Evolutionary conservation across 2,329 filamentous ascomycete genomes (phyloP).

Genomic region (Talaromyces sp.): DNA sequence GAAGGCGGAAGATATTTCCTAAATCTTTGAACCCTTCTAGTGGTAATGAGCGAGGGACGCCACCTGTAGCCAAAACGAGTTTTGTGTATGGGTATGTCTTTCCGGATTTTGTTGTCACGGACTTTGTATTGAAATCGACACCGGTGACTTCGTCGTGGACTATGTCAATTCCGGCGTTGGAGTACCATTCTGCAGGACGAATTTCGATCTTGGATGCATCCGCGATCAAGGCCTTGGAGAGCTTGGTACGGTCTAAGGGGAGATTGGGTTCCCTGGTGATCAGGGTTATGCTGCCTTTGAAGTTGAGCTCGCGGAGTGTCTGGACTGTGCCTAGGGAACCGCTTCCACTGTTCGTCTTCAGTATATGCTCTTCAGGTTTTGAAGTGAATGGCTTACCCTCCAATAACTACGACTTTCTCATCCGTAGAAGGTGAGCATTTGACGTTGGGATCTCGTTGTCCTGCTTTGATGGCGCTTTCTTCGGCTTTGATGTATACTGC

Average conservation of each 20-base stretch:
- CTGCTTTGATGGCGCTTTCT: constrained; percentile 70
- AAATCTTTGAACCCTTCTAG: constrained; percentile 81
- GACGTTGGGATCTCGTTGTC: constrained; percentile 66
- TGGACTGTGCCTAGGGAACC: constrained; percentile 78
- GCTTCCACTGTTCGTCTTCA: constrained; percentile 56
- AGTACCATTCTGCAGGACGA: constrained; percentile 74
- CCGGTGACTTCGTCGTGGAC: constrained; percentile 59
- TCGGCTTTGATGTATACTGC: constrained; percentile 80
- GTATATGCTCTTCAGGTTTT: not conserved
- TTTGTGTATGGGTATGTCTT: constrained; percentile 74
- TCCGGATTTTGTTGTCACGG: constrained; percentile 68
- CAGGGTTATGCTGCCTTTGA: constrained; percentile 71
- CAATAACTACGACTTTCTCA: constrained; percentile 71
- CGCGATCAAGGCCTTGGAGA: constrained; percentile 86
- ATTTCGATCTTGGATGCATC: constrained; percentile 74
- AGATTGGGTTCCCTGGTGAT: constrained; percentile 78
- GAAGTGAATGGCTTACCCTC: constrained; percentile 51
- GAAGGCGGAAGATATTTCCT: constrained; percentile 78
- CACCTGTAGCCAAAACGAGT: constrained; percentile 84
- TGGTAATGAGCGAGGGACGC: constrained; percentile 68
- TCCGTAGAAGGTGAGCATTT: constrained; percentile 58
- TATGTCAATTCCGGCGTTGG: constrained; percentile 53
- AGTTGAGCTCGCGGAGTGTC: constrained; percentile 75
- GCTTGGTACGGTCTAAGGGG: constrained; percentile 88
- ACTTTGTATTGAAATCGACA: constrained; percentile 70